Evolutionary conservation across 2,329 filamentous ascomycete species (phyloP).

Genomic region (Fusarium musae): DNA sequence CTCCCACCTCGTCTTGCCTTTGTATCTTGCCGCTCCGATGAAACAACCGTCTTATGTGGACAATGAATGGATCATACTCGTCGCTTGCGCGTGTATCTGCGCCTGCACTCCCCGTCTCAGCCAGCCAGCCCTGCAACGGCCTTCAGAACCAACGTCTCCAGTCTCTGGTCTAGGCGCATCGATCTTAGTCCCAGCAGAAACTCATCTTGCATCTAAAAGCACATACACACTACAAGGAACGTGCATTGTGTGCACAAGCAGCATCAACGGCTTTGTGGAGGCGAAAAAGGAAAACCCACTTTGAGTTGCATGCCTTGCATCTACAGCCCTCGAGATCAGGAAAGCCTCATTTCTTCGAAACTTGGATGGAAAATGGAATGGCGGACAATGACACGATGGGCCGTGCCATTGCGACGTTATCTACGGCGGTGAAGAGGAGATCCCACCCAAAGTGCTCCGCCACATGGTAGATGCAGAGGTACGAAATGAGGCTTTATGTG

Average conservation of each 20-base stretch:
- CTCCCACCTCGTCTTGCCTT: conserved; percentile 12
- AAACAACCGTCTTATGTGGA: conserved; percentile 28
- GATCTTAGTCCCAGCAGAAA: conserved; percentile 26
- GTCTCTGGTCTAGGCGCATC: conserved; percentile 17
- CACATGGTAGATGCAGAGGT: conserved; percentile 17
- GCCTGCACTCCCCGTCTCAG: conserved; percentile 12
- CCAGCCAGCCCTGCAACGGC: conserved; percentile 29
- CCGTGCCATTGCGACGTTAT: conserved; percentile 16
- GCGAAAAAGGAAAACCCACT: conserved; percentile 12
- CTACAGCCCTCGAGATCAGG: conserved; percentile 11
- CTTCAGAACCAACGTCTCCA: conserved; percentile 14
- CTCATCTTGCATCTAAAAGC: conserved; percentile 38
- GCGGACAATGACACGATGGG: conserved; percentile 1
- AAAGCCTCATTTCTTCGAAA: conserved; percentile 1
- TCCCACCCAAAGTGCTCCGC: conserved; percentile 15
- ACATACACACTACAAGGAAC: conserved; percentile 21
- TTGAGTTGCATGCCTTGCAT: conserved; percentile 31
- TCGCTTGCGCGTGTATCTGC: not conserved
- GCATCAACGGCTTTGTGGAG: conserved; percentile 33
- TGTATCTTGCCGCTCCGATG: conserved; percentile 35
- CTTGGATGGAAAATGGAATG: not conserved
- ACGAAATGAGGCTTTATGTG: conserved; percentile 31
- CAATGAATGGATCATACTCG: conserved; percentile 1
- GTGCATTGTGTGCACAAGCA: conserved; percentile 28
- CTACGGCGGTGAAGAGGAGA: conserved; percentile 28